Percentiles rank a stretch among this genome's conserved stretches.
phyloP scores from a whole-genome alignment of 768 basidiomycete genomes.

The Pleurotus ostreatus region DNA sequence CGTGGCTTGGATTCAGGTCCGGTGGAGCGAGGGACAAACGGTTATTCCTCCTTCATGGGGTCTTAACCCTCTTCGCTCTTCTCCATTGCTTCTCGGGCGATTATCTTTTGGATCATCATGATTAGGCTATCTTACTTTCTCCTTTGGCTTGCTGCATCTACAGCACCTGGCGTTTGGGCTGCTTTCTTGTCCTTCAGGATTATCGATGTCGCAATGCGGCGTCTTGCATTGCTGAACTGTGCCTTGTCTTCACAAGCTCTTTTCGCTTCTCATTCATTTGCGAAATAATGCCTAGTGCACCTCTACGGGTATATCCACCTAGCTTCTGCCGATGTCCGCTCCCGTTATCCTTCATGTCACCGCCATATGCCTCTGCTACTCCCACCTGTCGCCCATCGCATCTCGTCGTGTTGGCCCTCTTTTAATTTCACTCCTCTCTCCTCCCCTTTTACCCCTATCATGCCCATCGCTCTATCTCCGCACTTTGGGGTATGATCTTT shows the following conservation, averaged over 20 bases:
- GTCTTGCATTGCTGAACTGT: not conserved
- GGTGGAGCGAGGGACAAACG: constrained; percentile 1
- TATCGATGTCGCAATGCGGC: not conserved
- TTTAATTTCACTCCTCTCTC: too few relatives aligned
- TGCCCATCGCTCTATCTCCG: constrained; percentile 1
- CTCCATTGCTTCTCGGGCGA: not conserved
- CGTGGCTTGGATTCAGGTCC: not conserved
- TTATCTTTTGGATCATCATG: not conserved
- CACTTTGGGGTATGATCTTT: not conserved
- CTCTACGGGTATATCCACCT: too few relatives aligned
- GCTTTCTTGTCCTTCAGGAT: not conserved
- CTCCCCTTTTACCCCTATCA: not conserved
- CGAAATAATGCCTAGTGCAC: too few relatives aligned
- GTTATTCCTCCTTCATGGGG: not conserved
- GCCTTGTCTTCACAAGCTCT: not conserved
- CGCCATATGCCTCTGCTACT: not conserved
- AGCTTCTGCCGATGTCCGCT: too few relatives aligned
- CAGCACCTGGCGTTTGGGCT: too few relatives aligned
- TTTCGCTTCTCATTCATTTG: too few relatives aligned
- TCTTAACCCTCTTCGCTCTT: not conserved
- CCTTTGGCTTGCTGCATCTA: not conserved
- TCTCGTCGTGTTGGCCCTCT: too few relatives aligned
- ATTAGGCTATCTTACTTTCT: not conserved
- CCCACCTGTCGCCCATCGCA: constrained; percentile 1
- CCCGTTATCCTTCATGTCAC: not conserved